Conservation (phyloP, 2,329 filamentous ascomycete species). For the Akanthomyces lecanii region DNA sequence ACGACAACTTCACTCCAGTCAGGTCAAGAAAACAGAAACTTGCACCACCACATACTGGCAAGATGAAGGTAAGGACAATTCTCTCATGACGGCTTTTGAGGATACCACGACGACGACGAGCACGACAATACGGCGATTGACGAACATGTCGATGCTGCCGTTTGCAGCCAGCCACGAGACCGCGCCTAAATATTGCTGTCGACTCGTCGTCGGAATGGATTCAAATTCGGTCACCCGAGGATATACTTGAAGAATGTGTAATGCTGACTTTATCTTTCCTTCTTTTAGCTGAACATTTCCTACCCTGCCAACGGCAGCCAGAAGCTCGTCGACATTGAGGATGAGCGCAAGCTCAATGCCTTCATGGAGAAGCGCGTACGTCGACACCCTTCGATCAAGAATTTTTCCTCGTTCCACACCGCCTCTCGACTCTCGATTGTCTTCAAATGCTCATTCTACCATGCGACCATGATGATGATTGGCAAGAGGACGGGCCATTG, state of each 20-base stretch:
- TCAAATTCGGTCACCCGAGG: not conserved
- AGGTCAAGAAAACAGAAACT: constrained; percentile 39
- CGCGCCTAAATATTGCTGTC: not conserved
- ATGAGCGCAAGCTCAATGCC: constrained; percentile 98
- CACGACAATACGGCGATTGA: not conserved
- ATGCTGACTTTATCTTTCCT: constrained; percentile 29
- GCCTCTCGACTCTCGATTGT: constrained; percentile 16
- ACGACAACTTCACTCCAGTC: constrained; percentile 34
- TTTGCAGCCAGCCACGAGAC: not conserved
- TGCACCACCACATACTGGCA: constrained; percentile 43
- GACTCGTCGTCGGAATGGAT: constrained; percentile 2
- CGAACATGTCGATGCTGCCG: not conserved
- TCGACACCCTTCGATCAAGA: constrained; percentile 27
- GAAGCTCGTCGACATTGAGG: constrained; percentile 98
- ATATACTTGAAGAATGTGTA: not conserved
- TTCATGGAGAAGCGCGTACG: constrained; percentile 97
- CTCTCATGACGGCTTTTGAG: not conserved
- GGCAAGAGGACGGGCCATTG: not conserved
- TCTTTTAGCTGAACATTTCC: constrained; percentile 58
- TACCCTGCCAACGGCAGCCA: constrained; percentile 99
- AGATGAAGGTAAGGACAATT: constrained; percentile 42
- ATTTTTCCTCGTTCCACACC: not conserved
- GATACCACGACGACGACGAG: not conserved
- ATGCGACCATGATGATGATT: not conserved
- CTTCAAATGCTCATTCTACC: not conserved